Percentiles rank a stretch among this genome's conserved stretches.
Conservation (phyloP, 805 yeast genomes). For the Saturnispora silvae region DNA sequence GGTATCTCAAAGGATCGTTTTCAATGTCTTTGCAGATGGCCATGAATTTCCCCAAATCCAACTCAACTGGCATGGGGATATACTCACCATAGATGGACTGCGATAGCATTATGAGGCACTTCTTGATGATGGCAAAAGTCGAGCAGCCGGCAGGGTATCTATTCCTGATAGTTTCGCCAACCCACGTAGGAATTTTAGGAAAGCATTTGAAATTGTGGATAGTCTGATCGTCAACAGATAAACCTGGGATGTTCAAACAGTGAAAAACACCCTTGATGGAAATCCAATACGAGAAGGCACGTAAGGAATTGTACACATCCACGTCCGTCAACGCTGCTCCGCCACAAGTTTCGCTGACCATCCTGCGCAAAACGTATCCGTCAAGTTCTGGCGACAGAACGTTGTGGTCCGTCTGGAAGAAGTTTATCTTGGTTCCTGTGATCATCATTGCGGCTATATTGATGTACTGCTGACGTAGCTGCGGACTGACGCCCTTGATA, state of each 20-base stretch:
- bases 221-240: slow-evolving; percentile 26
- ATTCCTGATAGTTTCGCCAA: slow-evolving; percentile 30
- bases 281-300: slow-evolving; percentile 47
- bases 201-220: slow-evolving; percentile 27
- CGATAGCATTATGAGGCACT: slow-evolving; percentile 27
- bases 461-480: slow-evolving; percentile 25
- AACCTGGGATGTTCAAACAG: slow-evolving; percentile 30
- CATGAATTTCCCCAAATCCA: slow-evolving; percentile 26
- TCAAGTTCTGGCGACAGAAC: slow-evolving; percentile 37
- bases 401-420: slow-evolving; percentile 47
- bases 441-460: slow-evolving; percentile 33
- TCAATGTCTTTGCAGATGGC: slow-evolving; percentile 36
- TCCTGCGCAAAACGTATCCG: slow-evolving; percentile 32
- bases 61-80: slow-evolving; percentile 27
- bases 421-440: slow-evolving; percentile 38
- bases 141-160: slow-evolving; percentile 48
- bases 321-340: slow-evolving; percentile 27
- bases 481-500: slow-evolving; percentile 19
- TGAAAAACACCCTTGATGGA: slow-evolving; percentile 37
- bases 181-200: slow-evolving; percentile 32
- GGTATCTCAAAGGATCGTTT: slow-evolving; percentile 37
- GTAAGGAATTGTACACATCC: slow-evolving; percentile 36
- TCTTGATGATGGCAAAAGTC: slow-evolving; percentile 32
- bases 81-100: slow-evolving; percentile 29
- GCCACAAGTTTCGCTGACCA: slow-evolving; percentile 32